These are phyloP conservation scores for Chlorociboria aeruginascens DNA, from an alignment of 495 filamentous ascomycete species.

Conservation along the genomic window DNA sequence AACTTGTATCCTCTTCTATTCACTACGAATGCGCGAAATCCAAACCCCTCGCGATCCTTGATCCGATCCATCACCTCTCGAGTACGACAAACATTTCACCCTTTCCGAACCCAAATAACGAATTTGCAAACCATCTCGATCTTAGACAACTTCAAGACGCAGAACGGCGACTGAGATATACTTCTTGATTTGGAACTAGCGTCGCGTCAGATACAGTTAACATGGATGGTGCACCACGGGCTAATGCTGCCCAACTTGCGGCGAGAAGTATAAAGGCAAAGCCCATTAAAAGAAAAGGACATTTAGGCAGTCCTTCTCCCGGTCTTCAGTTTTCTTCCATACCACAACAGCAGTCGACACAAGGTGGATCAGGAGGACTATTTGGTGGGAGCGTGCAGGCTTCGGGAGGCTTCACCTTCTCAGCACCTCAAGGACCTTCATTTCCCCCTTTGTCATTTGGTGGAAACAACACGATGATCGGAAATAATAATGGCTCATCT, in stretches of 20 bases:
- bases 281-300: slow-evolving; percentile 1
- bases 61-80: background rate
- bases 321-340: background rate
- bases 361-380: slow-evolving; percentile 1
- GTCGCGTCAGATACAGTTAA: background rate
- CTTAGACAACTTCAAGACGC: background rate
- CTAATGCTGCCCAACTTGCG: slow-evolving; percentile 18
- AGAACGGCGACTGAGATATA: background rate
- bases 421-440: slow-evolving; percentile 1
- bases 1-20: background rate
- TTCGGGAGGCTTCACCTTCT: slow-evolving; percentile 5
- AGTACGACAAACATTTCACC: background rate
- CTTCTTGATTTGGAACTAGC: background rate
- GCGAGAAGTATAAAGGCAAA: slow-evolving; percentile 15
- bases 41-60: background rate
- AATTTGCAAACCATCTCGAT: background rate
- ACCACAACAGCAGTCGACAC: background rate
- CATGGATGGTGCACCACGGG: slow-evolving; percentile 15
- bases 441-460: slow-evolving; percentile 9
- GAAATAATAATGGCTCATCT: background rate
- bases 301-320: background rate
- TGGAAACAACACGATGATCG: slow-evolving; percentile 1
- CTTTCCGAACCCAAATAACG: background rate
- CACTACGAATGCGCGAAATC: background rate
- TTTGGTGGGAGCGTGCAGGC: slow-evolving; percentile 15